Conservation (phyloP, 805 yeast genomes). For the Grigorovia transvaalensis region DNA sequence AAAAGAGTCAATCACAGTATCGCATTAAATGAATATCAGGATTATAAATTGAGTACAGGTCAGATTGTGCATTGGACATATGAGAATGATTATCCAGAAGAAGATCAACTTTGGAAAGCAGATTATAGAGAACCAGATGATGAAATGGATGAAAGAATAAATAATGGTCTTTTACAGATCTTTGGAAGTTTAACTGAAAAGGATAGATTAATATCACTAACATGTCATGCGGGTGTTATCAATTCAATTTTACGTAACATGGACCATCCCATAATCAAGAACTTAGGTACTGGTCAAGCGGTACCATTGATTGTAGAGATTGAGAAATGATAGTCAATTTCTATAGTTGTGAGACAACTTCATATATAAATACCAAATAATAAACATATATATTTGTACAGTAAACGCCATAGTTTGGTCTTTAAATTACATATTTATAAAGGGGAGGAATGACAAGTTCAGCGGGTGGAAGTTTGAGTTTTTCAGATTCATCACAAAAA, state of each 20-base stretch:
- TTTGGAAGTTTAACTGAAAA: slow-evolving; percentile 28
- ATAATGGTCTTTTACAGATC: slow-evolving; percentile 31
- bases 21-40: slow-evolving; percentile 13
- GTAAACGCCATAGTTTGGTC: not conserved
- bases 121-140: slow-evolving; percentile 39
- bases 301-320: slow-evolving; percentile 44
- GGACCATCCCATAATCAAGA: slow-evolving; percentile 45
- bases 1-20: slow-evolving; percentile 31
- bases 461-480: too few species aligned
- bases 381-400: too few species aligned
- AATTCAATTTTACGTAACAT: slow-evolving; percentile 40
- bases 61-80: slow-evolving; percentile 36
- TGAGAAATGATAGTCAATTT: not conserved
- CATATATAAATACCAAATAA: too few species aligned
- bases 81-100: slow-evolving; percentile 36
- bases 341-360: not conserved
- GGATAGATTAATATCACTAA: slow-evolving; percentile 33
- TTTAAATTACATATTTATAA: too few species aligned
- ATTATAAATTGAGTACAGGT: slow-evolving; percentile 11
- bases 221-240: slow-evolving; percentile 56
- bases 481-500: too few species aligned
- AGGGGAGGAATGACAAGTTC: too few species aligned
- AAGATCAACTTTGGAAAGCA: slow-evolving; percentile 37
- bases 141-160: slow-evolving; percentile 39
- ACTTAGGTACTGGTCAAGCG: slow-evolving; percentile 53